Percentiles rank a stretch among this genome's conserved stretches.
Evolutionary conservation across 306 rosid genomes (phyloP).

Genomic region (Citrullus mucosospermus): DNA sequence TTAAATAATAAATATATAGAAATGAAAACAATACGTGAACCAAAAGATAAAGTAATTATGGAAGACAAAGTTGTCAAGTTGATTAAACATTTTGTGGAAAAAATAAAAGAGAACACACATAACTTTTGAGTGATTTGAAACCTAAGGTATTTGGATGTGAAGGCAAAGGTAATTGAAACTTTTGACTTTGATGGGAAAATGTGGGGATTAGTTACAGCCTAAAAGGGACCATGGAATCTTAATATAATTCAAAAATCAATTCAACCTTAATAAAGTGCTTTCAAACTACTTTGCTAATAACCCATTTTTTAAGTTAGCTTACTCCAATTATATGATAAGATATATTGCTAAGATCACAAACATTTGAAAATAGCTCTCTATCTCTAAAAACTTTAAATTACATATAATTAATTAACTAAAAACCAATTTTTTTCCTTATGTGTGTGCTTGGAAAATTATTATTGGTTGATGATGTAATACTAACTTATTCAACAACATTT

Average conservation of each 20-base stretch:
- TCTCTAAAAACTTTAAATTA: not conserved
- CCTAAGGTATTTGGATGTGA: constrained; percentile 25
- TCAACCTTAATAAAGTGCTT: not conserved
- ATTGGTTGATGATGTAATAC: no score
- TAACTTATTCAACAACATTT: no score
- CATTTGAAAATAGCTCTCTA: not conserved
- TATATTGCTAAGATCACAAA: not conserved
- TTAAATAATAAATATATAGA: not conserved
- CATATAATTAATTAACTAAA: not conserved
- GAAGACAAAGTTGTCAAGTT: not conserved
- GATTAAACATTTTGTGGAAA: not conserved
- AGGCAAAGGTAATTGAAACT: constrained; percentile 51
- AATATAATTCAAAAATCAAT: not conserved
- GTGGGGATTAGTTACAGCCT: constrained; percentile 4
- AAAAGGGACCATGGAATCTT: not conserved
- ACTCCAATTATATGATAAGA: constrained; percentile 4
- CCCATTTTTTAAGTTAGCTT: constrained; percentile 1
- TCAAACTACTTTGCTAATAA: not conserved
- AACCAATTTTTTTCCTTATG: no score
- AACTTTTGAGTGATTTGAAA: not conserved
- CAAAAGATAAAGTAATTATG: not conserved
- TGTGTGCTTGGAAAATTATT: no score
- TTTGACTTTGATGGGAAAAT: constrained; percentile 35
- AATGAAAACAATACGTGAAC: not conserved
- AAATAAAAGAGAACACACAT: not conserved